Percentiles rank a stretch among this genome's conserved stretches.
These are phyloP conservation scores for Dactylellina drechsleri DNA, from an alignment of 2,329 filamentous ascomycete genomes.

Conservation along the genomic window DNA sequence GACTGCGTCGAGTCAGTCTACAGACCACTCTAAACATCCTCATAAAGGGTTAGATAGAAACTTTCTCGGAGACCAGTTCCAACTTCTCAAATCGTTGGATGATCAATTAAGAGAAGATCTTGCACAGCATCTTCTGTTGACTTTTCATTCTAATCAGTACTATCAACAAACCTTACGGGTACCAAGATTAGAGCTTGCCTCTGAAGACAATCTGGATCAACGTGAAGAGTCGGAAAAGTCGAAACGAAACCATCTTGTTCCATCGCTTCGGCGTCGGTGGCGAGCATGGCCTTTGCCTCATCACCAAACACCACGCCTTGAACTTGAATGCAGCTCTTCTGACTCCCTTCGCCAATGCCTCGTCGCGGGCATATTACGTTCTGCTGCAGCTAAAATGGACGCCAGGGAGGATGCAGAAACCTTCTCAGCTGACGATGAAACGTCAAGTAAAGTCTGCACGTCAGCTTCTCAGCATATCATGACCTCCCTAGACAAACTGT, in stretches of 20 bases:
- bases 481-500: slow-evolving; percentile 24
- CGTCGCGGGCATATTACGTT: slow-evolving; percentile 31
- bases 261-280: slow-evolving; percentile 36
- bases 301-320: slow-evolving; percentile 27
- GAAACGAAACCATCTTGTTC: slow-evolving; percentile 1
- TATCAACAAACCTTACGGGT: slow-evolving; percentile 1
- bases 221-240: neutral
- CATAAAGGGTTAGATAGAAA: slow-evolving; percentile 13
- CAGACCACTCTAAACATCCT: neutral
- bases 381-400: slow-evolving; percentile 31
- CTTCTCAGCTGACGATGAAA: slow-evolving; percentile 41
- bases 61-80: slow-evolving; percentile 31
- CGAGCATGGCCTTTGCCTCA: slow-evolving; percentile 44
- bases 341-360: slow-evolving; percentile 29
- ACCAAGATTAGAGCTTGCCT: neutral
- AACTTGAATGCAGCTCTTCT: slow-evolving; percentile 20
- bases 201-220: neutral
- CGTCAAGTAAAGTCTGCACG: slow-evolving; percentile 16
- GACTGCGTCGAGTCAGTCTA: neutral
- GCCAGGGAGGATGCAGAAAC: neutral
- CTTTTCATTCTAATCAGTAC: slow-evolving; percentile 33
- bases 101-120: slow-evolving; percentile 43
- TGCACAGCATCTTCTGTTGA: slow-evolving; percentile 31
- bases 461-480: slow-evolving; percentile 29
- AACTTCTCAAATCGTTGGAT: slow-evolving; percentile 39